Base-by-base conservation (phyloP, 768 basidiomycete genomes). In the Serendipita sp. region DNA sequence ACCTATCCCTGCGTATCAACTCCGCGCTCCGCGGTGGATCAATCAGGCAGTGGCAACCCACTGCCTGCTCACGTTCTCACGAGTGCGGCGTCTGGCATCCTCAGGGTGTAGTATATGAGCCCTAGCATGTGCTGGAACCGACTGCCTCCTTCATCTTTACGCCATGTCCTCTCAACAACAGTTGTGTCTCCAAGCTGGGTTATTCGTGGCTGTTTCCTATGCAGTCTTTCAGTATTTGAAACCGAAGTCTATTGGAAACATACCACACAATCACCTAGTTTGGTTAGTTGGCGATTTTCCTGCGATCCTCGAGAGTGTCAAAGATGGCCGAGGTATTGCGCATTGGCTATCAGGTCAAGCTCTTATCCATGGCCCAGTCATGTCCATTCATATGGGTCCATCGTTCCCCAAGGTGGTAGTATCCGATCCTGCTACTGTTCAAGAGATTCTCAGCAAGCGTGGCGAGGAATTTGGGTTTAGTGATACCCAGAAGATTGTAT, bases 401-500 rank as follows among this genome's bases (percentile, higher is more conserved):
- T 16, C 35, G 8, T 24, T 60, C 10, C 16, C 56, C 11, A 60
- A 60, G n/a, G 56, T 60, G 28, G 35, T 60, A 8, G 34, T 60
- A 4, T 28, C 56, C 8, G 56, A 60, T 37, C 56, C 56, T 10
- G 24, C 24, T 4, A 35, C 24, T 11, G 56, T 60, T 3, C 24
- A 60, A 28, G 56, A 60, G 24, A 60, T 60, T n/a, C 56, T 60
- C 35, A 60, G 10, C 28, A 60, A 37, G 2, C 56, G 56, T n/a
- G 18, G 16, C 30, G 56, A 32, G 16, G 56, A 60, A 4, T 60
- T 60, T 38, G 34, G 28, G 8, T 60, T 60, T 35, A 60, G 56
- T 34, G 56, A 60, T 60, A 60, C 56, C n/a, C 56, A 60, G 35
- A 60, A 38, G 56, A 38, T 18, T 60, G 56, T 60, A 11, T 60